These are phyloP conservation scores for Ophiostoma ulmi DNA, from an alignment of 2,329 filamentous ascomycete species.

Conservation along the genomic window DNA sequence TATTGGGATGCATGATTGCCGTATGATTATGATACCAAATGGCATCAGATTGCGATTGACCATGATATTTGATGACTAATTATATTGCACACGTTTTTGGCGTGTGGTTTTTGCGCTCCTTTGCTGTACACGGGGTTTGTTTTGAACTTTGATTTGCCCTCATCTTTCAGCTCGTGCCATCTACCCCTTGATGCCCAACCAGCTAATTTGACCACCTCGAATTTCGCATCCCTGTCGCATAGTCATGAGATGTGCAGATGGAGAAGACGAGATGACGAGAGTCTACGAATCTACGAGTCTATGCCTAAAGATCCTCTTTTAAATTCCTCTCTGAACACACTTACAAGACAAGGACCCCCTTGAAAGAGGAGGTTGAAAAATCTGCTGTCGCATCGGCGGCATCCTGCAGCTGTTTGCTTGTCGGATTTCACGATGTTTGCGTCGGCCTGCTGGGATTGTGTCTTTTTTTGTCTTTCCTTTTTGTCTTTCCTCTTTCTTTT, in stretches of 20 bases:
- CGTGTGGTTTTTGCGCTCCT: too few relatives aligned
- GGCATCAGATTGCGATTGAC: too few relatives aligned
- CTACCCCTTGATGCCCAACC: constrained; percentile 1
- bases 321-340: too few relatives aligned
- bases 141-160: neutral
- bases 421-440: neutral
- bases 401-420: neutral
- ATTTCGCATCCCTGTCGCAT: constrained; percentile 2
- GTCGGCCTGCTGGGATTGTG: neutral
- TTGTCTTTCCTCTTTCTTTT: neutral
- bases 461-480: neutral
- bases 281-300: too few relatives aligned
- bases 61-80: neutral
- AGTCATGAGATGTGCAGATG: neutral
- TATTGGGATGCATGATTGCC: neutral
- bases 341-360: neutral
- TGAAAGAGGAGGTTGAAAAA: neutral
- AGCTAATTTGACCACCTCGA: neutral
- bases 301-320: neutral
- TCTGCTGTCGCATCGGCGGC: constrained; percentile 1
- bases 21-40: too few relatives aligned
- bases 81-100: neutral
- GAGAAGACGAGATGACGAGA: neutral
- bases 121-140: too few relatives aligned
- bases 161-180: neutral